Evolutionary conservation across 495 filamentous ascomycete genomes (phyloP).

Genomic region (Trichoderma orchidacearum): DNA sequence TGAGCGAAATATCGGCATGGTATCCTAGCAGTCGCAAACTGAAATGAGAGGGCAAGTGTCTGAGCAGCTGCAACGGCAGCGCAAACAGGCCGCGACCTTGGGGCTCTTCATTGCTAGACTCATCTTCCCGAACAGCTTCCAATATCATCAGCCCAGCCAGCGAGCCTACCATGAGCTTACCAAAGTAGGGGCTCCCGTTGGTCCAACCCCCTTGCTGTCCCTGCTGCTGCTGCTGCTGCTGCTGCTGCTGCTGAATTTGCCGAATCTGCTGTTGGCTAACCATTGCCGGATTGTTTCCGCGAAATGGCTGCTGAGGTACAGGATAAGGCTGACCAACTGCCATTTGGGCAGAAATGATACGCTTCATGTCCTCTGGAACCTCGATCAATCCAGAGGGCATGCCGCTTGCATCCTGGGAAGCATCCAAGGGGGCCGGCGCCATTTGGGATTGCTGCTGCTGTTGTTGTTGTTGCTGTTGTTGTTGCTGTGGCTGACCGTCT

Average conservation of each 20-base stretch:
- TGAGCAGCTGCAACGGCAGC: conserved; percentile 44
- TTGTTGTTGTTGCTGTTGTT: neutral
- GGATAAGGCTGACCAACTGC: conserved; percentile 29
- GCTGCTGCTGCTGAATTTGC: conserved; percentile 8
- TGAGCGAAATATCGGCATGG: conserved; percentile 33
- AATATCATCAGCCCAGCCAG: conserved; percentile 85
- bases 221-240: conserved; percentile 28
- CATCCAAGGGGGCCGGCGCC: conserved; percentile 8
- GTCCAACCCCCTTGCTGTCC: conserved; percentile 25
- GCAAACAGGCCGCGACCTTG: conserved; percentile 57
- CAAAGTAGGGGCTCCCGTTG: conserved; percentile 33
- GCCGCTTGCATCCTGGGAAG: conserved; percentile 13
- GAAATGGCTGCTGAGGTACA: conserved; percentile 23
- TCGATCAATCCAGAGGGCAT: conserved; percentile 58
- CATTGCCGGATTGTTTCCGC: conserved; percentile 17
- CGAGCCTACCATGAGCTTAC: conserved; percentile 81
- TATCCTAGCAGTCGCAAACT: conserved; percentile 35
- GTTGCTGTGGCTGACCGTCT: conserved; percentile 9
- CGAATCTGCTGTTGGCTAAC: conserved; percentile 32
- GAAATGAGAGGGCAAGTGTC: conserved; percentile 21
- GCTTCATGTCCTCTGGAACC: conserved; percentile 64
- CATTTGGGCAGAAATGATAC: conserved; percentile 41
- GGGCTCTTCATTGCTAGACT: conserved; percentile 42
- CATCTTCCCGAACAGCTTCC: conserved; percentile 52
- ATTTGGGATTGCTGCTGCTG: conserved; percentile 4